phyloP scores from a whole-genome alignment of 768 basidiomycete species.

The Boletellus ananas region DNA sequence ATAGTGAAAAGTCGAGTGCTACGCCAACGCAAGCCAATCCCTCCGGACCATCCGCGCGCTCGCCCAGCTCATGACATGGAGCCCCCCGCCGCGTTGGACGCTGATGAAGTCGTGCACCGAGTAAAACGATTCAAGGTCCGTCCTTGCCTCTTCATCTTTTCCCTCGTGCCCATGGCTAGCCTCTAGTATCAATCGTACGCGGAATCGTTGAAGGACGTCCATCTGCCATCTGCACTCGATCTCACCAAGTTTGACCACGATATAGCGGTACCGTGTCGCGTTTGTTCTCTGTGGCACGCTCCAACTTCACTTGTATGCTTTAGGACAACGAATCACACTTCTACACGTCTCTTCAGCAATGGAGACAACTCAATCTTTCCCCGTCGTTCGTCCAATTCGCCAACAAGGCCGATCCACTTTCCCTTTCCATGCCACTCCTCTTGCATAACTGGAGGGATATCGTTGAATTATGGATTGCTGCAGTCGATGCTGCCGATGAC shows the following conservation, averaged over 20 bases:
- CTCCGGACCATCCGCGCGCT: too few relatives aligned
- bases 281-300: background rate
- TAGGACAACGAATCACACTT: slow-evolving; percentile 82
- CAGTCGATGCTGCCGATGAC: slow-evolving; percentile 58
- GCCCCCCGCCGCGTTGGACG: background rate
- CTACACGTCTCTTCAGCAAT: slow-evolving; percentile 65
- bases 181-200: slow-evolving; percentile 71
- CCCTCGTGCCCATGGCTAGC: background rate
- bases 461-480: slow-evolving; percentile 57
- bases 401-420: slow-evolving; percentile 53
- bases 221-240: slow-evolving; percentile 62
- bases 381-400: slow-evolving; percentile 72
- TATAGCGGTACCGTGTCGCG: slow-evolving; percentile 40
- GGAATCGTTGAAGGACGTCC: slow-evolving; percentile 62
- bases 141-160: background rate
- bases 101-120: slow-evolving; percentile 30
- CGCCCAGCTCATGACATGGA: slow-evolving; percentile 10
- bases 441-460: slow-evolving; percentile 77
- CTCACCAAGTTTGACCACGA: slow-evolving; percentile 57
- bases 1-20: background rate
- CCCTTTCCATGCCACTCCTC: slow-evolving; percentile 74
- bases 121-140: slow-evolving; percentile 52
- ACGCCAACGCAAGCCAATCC: too few relatives aligned
- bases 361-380: slow-evolving; percentile 77
- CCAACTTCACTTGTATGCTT: background rate